Evolutionary conservation across 768 basidiomycete species (phyloP).

Genomic region (Pleurotus salmoneostramineus): DNA sequence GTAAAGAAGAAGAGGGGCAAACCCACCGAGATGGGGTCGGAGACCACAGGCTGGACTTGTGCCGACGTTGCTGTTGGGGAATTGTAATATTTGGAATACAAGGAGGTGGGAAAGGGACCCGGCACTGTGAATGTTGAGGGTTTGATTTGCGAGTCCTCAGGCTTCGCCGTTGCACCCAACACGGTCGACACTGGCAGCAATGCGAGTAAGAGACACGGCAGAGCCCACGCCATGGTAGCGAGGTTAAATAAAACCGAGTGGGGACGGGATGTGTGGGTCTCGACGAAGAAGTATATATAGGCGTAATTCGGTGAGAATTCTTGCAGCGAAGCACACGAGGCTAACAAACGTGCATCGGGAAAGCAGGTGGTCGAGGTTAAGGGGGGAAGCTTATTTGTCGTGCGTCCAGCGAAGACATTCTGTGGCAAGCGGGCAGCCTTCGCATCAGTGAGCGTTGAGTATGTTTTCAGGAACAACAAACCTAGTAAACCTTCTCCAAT

Average conservation of each 20-base stretch:
- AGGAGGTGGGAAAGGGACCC: conserved; percentile 62
- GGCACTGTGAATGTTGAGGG: conserved; percentile 53
- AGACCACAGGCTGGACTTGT: conserved; percentile 75
- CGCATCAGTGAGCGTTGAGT: no score
- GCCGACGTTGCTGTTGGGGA: conserved; percentile 66
- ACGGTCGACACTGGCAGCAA: neutral
- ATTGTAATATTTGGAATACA: conserved; percentile 67
- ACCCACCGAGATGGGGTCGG: conserved; percentile 63
- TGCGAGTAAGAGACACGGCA: neutral
- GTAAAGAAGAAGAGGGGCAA: conserved; percentile 9
- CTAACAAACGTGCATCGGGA: neutral
- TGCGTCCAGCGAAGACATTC: no score
- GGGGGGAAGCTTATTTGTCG: neutral
- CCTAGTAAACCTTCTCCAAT: neutral
- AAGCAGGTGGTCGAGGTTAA: neutral
- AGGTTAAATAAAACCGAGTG: no score
- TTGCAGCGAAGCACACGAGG: neutral
- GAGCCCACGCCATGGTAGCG: neutral
- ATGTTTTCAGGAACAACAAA: neutral
- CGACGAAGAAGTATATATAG: neutral
- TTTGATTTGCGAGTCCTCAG: conserved; percentile 15
- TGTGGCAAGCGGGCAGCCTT: neutral
- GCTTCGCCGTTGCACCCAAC: neutral
- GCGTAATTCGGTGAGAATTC: neutral
- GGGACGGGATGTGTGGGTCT: neutral